phyloP scores from a whole-genome alignment of 2,329 filamentous ascomycete genomes.

The Bipolaris bicolor region DNA sequence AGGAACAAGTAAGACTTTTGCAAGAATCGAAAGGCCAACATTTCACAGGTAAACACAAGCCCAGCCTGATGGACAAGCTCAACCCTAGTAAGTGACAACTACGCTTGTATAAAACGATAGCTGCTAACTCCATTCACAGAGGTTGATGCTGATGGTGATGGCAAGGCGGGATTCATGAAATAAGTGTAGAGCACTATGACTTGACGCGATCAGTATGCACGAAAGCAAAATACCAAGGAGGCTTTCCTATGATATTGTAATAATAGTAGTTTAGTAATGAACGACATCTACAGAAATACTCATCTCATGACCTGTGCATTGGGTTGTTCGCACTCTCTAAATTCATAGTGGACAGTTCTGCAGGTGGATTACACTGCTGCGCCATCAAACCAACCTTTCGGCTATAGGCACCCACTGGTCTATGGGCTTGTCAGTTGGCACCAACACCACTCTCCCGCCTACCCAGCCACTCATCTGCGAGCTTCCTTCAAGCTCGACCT shows the following conservation, averaged over 20 bases:
- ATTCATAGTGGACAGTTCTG: background rate
- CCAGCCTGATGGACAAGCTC: conserved; percentile 59
- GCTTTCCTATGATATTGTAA: conserved; percentile 16
- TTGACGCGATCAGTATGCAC: conserved; percentile 15
- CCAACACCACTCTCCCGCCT: conserved; percentile 50
- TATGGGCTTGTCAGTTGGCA: conserved; percentile 48
- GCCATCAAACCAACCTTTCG: conserved; percentile 31
- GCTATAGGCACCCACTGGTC: conserved; percentile 48
- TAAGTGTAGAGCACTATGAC: conserved; percentile 45
- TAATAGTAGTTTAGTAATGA: conserved; percentile 19
- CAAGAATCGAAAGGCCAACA: conserved; percentile 16
- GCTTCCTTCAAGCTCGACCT: conserved; percentile 30
- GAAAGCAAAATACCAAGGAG: conserved; percentile 16
- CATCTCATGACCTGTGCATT: background rate
- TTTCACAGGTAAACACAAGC: conserved; percentile 46
- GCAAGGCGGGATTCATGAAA: conserved; percentile 62
- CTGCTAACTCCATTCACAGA: conserved; percentile 9
- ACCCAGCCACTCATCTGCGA: conserved; percentile 38
- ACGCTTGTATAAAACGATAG: too few relatives aligned
- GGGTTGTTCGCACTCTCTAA: background rate
- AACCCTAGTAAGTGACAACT: conserved; percentile 53
- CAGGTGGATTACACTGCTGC: background rate
- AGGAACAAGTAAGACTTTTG: conserved; percentile 16
- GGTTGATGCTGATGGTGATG: conserved; percentile 60
- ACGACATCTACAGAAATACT: background rate